phyloP scores from a whole-genome alignment of 768 basidiomycete species.

The Hebeloma cylindrosporum region DNA sequence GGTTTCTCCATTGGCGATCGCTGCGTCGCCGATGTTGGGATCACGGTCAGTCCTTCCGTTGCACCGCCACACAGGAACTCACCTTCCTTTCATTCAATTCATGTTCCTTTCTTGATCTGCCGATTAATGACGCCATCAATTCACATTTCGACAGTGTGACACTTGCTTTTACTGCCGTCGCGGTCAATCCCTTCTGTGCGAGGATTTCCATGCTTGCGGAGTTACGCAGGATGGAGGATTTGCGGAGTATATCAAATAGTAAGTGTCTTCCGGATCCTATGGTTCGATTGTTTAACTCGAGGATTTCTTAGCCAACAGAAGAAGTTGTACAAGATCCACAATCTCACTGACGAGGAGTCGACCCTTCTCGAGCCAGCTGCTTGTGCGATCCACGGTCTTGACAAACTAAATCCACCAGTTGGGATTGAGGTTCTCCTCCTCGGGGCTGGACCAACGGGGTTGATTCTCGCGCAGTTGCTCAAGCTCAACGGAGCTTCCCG shows the following conservation, averaged over 20 bases:
- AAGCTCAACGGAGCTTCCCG: constrained; percentile 82
- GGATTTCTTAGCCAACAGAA: constrained; percentile 41
- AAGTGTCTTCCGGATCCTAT: constrained; percentile 25
- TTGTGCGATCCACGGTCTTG: constrained; percentile 89
- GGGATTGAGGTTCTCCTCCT: constrained; percentile 83
- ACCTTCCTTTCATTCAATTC: constrained; percentile 1
- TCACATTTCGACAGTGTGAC: constrained; percentile 55
- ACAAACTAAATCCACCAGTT: constrained; percentile 80
- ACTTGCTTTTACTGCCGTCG: constrained; percentile 87
- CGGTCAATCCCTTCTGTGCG: constrained; percentile 80
- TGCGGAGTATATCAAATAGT: constrained; percentile 88
- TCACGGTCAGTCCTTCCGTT: constrained; percentile 48
- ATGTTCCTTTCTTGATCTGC: constrained; percentile 5
- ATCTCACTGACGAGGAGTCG: constrained; percentile 84
- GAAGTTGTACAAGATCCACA: constrained; percentile 86
- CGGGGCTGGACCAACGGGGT: constrained; percentile 89
- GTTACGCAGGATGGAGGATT: constrained; percentile 85
- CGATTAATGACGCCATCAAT: constrained; percentile 9
- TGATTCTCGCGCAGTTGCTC: constrained; percentile 85
- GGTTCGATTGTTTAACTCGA: neutral
- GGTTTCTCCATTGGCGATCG: constrained; percentile 79
- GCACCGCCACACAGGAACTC: constrained; percentile 11
- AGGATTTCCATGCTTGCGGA: constrained; percentile 79
- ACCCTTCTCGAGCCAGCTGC: constrained; percentile 89
- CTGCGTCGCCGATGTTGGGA: constrained; percentile 74